Percentiles rank a stretch among this genome's conserved stretches.
phyloP scores from a whole-genome alignment of 31 red algal species.

The Bonnemaisonia californica region DNA sequence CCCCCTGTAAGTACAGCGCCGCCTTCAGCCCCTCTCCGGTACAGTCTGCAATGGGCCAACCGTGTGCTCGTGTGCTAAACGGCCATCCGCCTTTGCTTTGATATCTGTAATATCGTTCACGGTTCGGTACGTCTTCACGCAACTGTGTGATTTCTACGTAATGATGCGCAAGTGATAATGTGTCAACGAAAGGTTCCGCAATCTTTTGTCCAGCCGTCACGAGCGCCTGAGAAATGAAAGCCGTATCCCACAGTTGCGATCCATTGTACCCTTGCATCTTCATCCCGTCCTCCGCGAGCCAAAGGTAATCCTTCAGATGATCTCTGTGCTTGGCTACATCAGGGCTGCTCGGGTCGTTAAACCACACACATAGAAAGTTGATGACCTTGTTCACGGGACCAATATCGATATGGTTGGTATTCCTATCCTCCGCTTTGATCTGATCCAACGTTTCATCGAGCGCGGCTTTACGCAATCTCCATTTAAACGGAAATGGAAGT shows the following conservation, averaged over 20 bases:
- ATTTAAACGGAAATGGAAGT: conserved; percentile 79
- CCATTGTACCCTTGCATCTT: conserved; percentile 99
- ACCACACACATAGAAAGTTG: conserved; percentile 88
- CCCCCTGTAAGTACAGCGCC: conserved; percentile 68
- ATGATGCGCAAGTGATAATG: conserved; percentile 70
- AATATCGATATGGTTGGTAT: conserved; percentile 90
- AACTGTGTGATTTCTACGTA: conserved; percentile 96
- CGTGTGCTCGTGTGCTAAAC: conserved; percentile 94
- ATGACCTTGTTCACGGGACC: conserved; percentile 99
- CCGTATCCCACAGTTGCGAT: conserved; percentile 99
- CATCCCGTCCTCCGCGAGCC: conserved; percentile 99
- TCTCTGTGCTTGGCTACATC: conserved; percentile 75
- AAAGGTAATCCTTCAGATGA: conserved; percentile 93
- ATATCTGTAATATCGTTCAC: conserved; percentile 90
- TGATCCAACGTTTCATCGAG: conserved; percentile 72
- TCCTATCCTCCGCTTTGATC: conserved; percentile 79
- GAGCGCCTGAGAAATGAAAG: conserved; percentile 94
- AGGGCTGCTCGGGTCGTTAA: conserved; percentile 73
- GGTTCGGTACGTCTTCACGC: conserved; percentile 76
- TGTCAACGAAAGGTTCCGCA: conserved; percentile 51
- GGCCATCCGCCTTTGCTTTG: conserved; percentile 96
- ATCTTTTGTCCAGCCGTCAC: conserved; percentile 32
- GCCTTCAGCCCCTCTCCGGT: conserved; percentile 95
- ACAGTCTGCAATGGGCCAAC: conserved; percentile 99
- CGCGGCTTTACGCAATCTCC: conserved; percentile 54